These are phyloP conservation scores for Xylaria grammica DNA, from an alignment of 495 filamentous ascomycete genomes.

Conservation along the genomic window DNA sequence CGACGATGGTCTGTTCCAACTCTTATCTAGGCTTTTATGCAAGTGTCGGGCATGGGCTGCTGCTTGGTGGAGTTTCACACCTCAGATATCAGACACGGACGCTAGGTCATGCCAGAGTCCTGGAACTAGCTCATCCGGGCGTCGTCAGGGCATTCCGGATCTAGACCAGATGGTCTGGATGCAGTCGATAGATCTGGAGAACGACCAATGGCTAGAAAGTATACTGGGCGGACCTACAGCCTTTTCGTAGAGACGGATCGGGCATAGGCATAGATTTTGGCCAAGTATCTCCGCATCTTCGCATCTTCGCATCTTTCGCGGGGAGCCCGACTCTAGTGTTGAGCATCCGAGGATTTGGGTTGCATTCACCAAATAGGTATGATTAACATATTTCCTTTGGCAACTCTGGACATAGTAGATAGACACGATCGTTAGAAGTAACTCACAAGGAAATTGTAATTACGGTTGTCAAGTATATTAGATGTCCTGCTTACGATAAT, in stretches of 20 bases:
- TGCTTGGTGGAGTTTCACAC: not conserved
- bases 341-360: too few relatives aligned
- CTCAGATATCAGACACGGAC: not conserved
- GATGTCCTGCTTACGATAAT: too few relatives aligned
- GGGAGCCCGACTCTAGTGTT: too few relatives aligned
- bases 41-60: slow-evolving; percentile 35
- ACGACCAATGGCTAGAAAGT: slow-evolving; percentile 8
- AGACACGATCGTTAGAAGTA: too few relatives aligned
- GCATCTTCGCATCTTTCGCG: too few relatives aligned
- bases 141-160: not conserved
- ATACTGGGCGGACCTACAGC: not conserved
- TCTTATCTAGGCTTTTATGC: slow-evolving; percentile 35
- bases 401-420: too few relatives aligned
- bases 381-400: too few relatives aligned
- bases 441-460: too few relatives aligned
- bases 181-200: slow-evolving; percentile 9
- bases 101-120: not conserved
- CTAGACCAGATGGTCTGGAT: slow-evolving; percentile 7
- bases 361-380: too few relatives aligned
- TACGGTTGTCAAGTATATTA: too few relatives aligned
- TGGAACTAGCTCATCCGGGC: not conserved
- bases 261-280: not conserved
- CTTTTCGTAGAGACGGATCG: not conserved
- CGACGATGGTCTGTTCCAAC: slow-evolving; percentile 39
- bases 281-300: not conserved